Percentiles rank a stretch among this genome's conserved stretches.
Evolutionary conservation across 768 basidiomycete genomes (phyloP).

Genomic region (Termitomyces sp.): DNA sequence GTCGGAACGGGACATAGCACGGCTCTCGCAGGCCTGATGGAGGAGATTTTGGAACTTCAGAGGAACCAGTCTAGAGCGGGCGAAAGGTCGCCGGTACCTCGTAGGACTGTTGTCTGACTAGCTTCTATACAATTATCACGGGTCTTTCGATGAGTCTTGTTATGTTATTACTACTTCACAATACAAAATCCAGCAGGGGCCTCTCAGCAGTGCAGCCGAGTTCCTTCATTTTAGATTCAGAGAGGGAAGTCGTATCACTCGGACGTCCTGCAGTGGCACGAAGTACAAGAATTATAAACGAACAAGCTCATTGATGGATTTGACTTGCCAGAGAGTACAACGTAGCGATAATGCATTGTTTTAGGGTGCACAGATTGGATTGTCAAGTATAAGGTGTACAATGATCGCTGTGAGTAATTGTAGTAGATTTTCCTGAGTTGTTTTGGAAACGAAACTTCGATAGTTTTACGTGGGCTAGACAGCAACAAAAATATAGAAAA

Average conservation of each 20-base stretch:
- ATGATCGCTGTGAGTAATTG: no score
- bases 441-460: no score
- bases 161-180: background rate
- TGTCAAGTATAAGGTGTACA: no score
- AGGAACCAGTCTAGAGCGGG: background rate
- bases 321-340: no score
- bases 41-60: background rate
- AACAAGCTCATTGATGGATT: no score
- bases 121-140: background rate
- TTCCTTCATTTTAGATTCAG: background rate
- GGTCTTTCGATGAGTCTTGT: background rate
- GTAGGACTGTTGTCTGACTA: background rate
- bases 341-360: no score
- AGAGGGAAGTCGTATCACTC: background rate
- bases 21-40: background rate
- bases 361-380: no score
- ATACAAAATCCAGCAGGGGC: background rate
- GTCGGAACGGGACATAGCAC: constrained; percentile 8
- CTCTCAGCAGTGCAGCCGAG: background rate
- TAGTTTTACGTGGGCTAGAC: no score
- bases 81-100: background rate
- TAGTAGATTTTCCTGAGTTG: no score
- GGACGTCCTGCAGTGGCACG: background rate
- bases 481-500: no score
- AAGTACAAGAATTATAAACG: background rate